Conservation (phyloP, 176 grass and related monocot species). For the Neostapfia colusana region DNA sequence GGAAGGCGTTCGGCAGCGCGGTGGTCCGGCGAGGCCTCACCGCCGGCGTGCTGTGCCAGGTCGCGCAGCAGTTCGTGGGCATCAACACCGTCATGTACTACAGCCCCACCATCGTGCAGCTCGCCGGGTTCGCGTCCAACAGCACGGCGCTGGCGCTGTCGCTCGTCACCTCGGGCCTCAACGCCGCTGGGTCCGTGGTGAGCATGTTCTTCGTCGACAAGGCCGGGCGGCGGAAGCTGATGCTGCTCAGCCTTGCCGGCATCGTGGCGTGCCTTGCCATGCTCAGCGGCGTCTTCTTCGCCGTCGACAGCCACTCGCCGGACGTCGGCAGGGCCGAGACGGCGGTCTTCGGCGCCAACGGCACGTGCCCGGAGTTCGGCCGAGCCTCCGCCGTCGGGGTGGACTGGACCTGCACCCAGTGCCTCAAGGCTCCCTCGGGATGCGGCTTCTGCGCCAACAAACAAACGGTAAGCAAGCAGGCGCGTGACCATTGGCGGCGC, state of each 20-base stretch:
- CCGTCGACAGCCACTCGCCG: slow-evolving; percentile 56
- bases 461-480: slow-evolving; percentile 51
- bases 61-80: too few relatives aligned
- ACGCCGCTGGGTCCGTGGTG: too few relatives aligned
- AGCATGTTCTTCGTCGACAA: too few relatives aligned
- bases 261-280: slow-evolving; percentile 63
- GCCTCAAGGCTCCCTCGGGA: slow-evolving; percentile 52
- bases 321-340: slow-evolving; percentile 55
- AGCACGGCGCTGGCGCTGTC: too few relatives aligned
- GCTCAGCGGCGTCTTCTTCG: slow-evolving; percentile 65
- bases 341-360: slow-evolving; percentile 26
- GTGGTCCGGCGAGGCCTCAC: slow-evolving; percentile 55
- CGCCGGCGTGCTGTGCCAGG: slow-evolving; percentile 67
- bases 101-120: too few relatives aligned
- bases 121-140: too few relatives aligned
- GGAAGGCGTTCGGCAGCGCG: slow-evolving; percentile 39
- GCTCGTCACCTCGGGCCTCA: too few relatives aligned
- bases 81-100: too few relatives aligned
- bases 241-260: slow-evolving; percentile 68
- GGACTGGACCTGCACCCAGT: slow-evolving; percentile 68
- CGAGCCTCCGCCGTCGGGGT: not conserved
- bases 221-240: too few relatives aligned
- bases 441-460: slow-evolving; percentile 74
- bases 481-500: too few relatives aligned
- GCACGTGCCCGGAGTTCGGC: slow-evolving; percentile 49